Base-by-base conservation (phyloP, 768 basidiomycete genomes). In the Candolleomyces eurysporus region DNA sequence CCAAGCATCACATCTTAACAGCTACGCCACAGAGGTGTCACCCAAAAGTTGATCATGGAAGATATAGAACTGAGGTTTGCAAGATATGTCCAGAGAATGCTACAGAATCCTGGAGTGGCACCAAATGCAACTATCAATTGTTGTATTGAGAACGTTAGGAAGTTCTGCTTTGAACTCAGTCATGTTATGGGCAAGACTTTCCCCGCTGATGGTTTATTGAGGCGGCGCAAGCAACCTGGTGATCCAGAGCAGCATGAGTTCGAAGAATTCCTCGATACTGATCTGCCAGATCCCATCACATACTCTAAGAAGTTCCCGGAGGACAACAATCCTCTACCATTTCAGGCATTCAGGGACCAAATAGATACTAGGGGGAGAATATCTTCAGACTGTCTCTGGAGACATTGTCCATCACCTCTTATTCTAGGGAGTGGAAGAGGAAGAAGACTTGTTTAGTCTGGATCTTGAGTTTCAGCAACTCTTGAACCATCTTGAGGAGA, bases 191-290 rank as follows among this genome's bases (percentile, higher is more conserved):
- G n/a, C n/a, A n/a, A n/a, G n/a, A n/a, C n/a, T n/a, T n/a, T n/a
- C n/a, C n/a, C n/a, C n/a, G n/a, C 65, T 4, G 67, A 68, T 52
- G 61, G 65, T 3, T 59, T 73, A 4, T 72, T 71, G 16, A 32
- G 53, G 19, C 4, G 53, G 40, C 31, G 32, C 10, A 6, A 6
- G 7, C 26, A 26, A 3, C 53, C 53, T 4, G 67, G 51, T 14
- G 64, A 50, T 9, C 58, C 17, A 9, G 17, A 3, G 10, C 45
- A 46, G 31, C 52, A 40, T 3, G 59, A 67, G 30, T 59, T 45
- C 50, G n/a, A 31, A 17, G 40, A 54, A 36, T 42, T 22, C 26
- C 19, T 45, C 2, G 51, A 53, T 14, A 31, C 26, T 14, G 52
- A 54, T n/a, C 49, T 17, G 42, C 52, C 54, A n/a, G 10, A 7